Base-by-base conservation (phyloP, 2,329 filamentous ascomycete genomes). In the Calonectria montana region DNA sequence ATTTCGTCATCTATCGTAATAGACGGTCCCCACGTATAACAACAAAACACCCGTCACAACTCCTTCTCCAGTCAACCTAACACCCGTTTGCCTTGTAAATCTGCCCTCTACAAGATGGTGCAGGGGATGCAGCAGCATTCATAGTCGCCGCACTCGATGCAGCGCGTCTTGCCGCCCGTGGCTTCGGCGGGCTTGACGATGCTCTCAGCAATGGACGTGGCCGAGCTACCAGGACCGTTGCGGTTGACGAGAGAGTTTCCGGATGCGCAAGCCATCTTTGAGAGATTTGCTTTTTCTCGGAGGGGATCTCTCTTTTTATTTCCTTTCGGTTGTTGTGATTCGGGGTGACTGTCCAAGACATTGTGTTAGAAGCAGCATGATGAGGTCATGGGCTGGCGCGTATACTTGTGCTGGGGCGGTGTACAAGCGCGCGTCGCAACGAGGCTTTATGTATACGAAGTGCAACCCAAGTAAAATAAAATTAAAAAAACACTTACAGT, bases 81-180 rank as follows among this genome's bases (percentile, higher is more conserved):
- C 1, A 12, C 21, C n/a, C 21, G 13, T 23, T 23, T 39, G 25
- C 43, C n/a, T 5, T 83, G 12, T 21, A 10, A 9, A 35, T 35
- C 31, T 35, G 3, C 31, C 18, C n/a, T 39, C 31, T 79, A 89
- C 84, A 90, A 86, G 43, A 90, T 84, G 10, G 82, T 84, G 74
- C 88, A 90, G 25, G 87, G 87, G 70, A 90, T 88, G 78, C 88
- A 90, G 80, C 88, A 90, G 79, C 88, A 90, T 63, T 88, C 78
- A 68, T 77, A 79, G 75, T 79, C 78, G 47, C 78, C 78, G 47
- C 78, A 79, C 59, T 79, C 78, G 37, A 79, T 79, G 70, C 78
- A 79, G 45, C 75, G 76, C 16, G 77, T 79, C 73, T 78, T 79
- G 35, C 77, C 78, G 48, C 78, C 85, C 2, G 86, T 87, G 79